Conservation (phyloP, 2,329 filamentous ascomycete genomes). For the Pseudocercospora macadamiae region DNA sequence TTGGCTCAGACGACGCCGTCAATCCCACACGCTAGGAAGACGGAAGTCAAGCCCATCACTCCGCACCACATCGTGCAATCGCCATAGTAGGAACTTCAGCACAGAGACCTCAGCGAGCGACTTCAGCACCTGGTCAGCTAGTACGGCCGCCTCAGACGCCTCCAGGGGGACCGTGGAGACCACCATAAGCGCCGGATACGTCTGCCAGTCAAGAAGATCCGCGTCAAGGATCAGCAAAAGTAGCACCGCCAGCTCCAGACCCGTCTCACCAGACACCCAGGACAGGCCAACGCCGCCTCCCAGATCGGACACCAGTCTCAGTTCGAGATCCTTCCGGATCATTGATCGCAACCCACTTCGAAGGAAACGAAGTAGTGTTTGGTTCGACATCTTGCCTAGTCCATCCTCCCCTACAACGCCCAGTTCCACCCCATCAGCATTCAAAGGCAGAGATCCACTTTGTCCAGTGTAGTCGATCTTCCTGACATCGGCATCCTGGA, state of each 20-base stretch:
- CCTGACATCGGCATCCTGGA: background rate
- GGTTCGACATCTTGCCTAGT: conserved; percentile 1
- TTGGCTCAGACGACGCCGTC: background rate
- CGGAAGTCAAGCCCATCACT: background rate
- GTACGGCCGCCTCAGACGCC: background rate
- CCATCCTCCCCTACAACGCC: background rate
- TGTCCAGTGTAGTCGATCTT: background rate
- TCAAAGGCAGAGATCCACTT: background rate
- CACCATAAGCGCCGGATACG: background rate
- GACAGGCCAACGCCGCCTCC: background rate
- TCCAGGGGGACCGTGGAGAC: conserved; percentile 2
- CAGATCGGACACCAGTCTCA: background rate
- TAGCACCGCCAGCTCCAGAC: background rate
- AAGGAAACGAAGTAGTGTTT: background rate
- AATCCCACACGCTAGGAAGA: background rate
- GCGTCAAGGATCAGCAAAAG: background rate
- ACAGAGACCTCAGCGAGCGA: background rate
- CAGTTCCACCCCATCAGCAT: background rate
- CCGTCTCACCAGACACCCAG: background rate
- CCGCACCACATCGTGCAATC: background rate
- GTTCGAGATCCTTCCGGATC: background rate
- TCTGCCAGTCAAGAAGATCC: background rate
- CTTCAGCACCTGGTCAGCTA: background rate
- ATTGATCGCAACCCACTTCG: background rate
- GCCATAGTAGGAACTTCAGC: background rate